Base-by-base conservation (phyloP, 1,284 basidiomycete species). In the Phlebopus sp. region DNA sequence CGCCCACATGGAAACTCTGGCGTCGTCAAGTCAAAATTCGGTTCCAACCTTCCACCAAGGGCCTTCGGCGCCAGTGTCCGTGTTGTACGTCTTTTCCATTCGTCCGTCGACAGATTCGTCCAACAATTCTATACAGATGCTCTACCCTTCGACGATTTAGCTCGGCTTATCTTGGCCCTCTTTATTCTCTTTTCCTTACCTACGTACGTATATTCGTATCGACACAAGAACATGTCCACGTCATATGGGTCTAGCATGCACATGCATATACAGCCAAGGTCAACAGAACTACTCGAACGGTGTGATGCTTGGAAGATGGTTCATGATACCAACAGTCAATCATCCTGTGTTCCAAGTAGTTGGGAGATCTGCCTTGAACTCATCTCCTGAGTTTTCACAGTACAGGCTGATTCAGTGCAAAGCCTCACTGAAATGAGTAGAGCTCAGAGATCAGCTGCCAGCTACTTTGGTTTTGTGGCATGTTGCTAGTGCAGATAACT, bases 1-100 rank as follows among this genome's bases (percentile, higher is more conserved):
- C 89, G 92, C 67, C 81, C 92, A 63, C 93, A 97, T 74, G 94
- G 96, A 60, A 91, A 86, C 77, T 91, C 86, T 58, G 97, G 96
- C 68, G 93, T 94, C 63, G 96, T 98, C 67, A 96, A 96, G 76
- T 86, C 90, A 76, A 97, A 98, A 82, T 99, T 99, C 86, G 79
- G 80, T 60, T 83, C 85, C 67, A 99, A 99, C 84, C 88, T 99
- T 63, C 96, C 97, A 60, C 91, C 97, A 56, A 88, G 90, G 67
- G 84, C 91, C 53, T 98, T 99, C 72, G 95, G 96, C 73, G 94
- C 94, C 53, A 84, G 83, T 66, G 90, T 95, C 73, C 89, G 96
- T 70, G 80, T 99, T 73, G 92, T 98, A 73, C 67, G 87, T 78
- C 11, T 6, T 32, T 13, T 39, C 35, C 13, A 7, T 42, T 19